phyloP scores from a whole-genome alignment of 441 rosid genomes.

The Populus hybrid region DNA sequence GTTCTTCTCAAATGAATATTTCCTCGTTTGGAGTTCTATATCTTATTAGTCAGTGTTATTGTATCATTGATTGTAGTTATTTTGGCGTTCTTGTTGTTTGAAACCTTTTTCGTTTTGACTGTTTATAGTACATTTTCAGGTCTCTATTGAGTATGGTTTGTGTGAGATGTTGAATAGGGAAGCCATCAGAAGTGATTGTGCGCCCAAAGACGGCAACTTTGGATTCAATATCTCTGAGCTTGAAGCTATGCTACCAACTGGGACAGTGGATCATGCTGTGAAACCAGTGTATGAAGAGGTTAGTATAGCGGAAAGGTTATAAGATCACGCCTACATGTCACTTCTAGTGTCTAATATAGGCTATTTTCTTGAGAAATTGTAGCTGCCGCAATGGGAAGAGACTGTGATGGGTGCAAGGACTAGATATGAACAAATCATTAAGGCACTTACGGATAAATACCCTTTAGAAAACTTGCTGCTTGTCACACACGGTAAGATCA shows the following conservation, averaged over 20 bases:
- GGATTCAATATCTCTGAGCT: slow-evolving; percentile 52
- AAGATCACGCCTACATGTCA: background rate
- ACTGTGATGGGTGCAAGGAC: too few relatives aligned
- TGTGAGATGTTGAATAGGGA: slow-evolving; percentile 65
- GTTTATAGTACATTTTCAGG: slow-evolving; percentile 32
- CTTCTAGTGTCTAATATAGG: slow-evolving; percentile 1
- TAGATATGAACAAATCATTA: too few relatives aligned
- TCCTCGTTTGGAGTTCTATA: background rate
- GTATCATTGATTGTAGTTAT: background rate
- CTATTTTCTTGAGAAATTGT: slow-evolving; percentile 12
- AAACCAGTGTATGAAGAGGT: slow-evolving; percentile 63
- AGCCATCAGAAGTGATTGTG: slow-evolving; percentile 46
- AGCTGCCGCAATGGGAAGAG: slow-evolving; percentile 47
- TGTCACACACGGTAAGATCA: too few relatives aligned
- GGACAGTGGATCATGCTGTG: slow-evolving; percentile 59
- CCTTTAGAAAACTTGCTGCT: too few relatives aligned
- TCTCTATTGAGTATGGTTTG: slow-evolving; percentile 70
- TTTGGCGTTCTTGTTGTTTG: background rate
- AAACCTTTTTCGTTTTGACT: background rate
- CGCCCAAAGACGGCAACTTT: slow-evolving; percentile 70
- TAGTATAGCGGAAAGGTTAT: background rate
- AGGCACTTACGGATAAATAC: too few relatives aligned
- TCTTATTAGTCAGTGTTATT: background rate
- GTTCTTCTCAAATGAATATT: background rate
- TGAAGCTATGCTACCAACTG: slow-evolving; percentile 64